Conservation (phyloP, 2,329 filamentous ascomycete genomes). For the Penicillium rolfsii region DNA sequence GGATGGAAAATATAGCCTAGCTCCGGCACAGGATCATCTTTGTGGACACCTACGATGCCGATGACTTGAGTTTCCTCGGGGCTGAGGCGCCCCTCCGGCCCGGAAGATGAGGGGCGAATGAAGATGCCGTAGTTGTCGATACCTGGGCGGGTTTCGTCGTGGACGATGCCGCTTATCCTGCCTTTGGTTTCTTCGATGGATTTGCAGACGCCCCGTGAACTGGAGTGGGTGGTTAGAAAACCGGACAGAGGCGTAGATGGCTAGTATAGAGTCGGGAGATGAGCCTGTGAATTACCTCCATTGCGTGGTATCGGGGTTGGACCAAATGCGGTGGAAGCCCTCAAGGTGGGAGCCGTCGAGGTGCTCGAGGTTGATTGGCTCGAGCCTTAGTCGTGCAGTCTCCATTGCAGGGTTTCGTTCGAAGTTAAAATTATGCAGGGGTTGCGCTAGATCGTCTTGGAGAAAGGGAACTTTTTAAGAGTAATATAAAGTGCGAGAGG, state of each 20-base stretch:
- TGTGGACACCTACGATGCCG: conserved; percentile 11
- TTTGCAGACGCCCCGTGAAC: neutral
- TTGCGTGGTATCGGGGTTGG: conserved; percentile 3
- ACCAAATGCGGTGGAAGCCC: conserved; percentile 8
- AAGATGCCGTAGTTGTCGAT: conserved; percentile 8
- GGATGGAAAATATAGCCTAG: conserved; percentile 61
- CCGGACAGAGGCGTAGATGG: neutral
- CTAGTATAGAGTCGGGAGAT: too few relatives aligned
- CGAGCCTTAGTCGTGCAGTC: conserved; percentile 5
- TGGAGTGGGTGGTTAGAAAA: neutral
- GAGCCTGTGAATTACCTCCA: neutral
- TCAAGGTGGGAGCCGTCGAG: conserved; percentile 8
- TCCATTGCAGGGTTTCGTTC: neutral
- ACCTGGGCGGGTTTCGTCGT: neutral
- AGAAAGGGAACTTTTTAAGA: neutral
- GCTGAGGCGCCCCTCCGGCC: neutral
- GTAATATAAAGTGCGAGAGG: neutral
- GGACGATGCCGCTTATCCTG: conserved; percentile 5
- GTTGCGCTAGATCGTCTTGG: neutral
- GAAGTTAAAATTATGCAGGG: neutral
- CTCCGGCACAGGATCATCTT: conserved; percentile 34
- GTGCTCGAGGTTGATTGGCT: conserved; percentile 9
- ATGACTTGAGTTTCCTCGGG: neutral
- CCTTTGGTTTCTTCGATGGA: neutral
- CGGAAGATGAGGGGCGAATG: neutral